A percentile compares a stretch with the other conserved stretches of the same genome.
Evolutionary conservation across 2,329 filamentous ascomycete species (phyloP).

Genomic region (Xylaria sp.): DNA sequence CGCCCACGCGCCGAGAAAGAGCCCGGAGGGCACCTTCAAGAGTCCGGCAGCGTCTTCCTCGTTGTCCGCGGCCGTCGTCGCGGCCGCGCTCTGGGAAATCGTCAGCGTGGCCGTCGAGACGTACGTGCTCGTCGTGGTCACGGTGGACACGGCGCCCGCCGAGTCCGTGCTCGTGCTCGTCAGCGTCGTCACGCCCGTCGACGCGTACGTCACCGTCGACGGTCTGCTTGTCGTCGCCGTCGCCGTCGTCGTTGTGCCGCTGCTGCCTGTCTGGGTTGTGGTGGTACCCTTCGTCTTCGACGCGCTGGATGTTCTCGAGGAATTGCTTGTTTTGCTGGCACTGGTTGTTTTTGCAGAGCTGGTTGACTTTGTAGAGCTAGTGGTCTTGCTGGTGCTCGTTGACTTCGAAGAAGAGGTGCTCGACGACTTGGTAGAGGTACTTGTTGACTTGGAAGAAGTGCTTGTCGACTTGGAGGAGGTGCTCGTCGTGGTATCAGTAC

Average conservation of each 20-base stretch:
- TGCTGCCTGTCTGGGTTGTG: not conserved
- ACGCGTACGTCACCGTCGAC: conserved; percentile 1
- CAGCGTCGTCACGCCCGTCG: conserved; percentile 25
- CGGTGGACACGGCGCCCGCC: conserved; percentile 10
- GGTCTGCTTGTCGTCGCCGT: not conserved
- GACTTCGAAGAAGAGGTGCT: not conserved
- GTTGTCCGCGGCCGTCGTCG: not conserved
- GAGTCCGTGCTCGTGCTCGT: conserved; percentile 21
- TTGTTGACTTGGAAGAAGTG: not conserved
- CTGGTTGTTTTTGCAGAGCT: not conserved
- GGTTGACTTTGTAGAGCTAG: conserved; percentile 2
- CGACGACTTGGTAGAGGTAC: not conserved
- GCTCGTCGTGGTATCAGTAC: no score
- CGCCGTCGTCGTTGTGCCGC: not conserved
- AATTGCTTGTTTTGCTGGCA: not conserved
- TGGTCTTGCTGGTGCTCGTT: not conserved
- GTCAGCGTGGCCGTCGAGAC: conserved; percentile 30
- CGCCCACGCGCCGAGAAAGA: conserved; percentile 4
- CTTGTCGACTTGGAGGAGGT: not conserved
- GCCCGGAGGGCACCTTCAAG: not conserved
- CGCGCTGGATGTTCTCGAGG: no score
- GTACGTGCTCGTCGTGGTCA: conserved; percentile 28
- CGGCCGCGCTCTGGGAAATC: not conserved
- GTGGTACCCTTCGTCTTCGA: conserved; percentile 2
- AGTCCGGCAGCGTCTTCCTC: conserved; percentile 13